Evolutionary conservation across 345 rosid genomes (phyloP).

Genomic region (Rhizophora apiculata): DNA sequence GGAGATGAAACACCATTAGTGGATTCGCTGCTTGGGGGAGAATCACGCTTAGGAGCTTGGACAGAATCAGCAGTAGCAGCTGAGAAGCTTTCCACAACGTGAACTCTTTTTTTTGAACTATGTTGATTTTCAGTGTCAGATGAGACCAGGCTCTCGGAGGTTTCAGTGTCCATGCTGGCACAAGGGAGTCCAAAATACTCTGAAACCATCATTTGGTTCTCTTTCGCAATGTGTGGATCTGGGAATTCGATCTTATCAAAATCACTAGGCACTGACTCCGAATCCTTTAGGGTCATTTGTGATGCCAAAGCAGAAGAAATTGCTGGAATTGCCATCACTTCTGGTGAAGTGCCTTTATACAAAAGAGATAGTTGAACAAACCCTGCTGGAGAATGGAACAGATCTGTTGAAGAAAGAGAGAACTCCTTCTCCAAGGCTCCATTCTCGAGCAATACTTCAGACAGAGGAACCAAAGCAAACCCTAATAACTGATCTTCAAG

Average conservation of each 20-base stretch:
- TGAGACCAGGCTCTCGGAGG: constrained; percentile 57
- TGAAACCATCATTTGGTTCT: constrained; percentile 92
- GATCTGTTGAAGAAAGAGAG: constrained; percentile 91
- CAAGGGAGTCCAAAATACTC: constrained; percentile 79
- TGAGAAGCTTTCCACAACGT: constrained; percentile 48
- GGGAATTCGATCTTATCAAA: constrained; percentile 92
- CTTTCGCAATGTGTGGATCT: constrained; percentile 86
- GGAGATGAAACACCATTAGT: constrained; percentile 77
- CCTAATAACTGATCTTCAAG: constrained; percentile 97
- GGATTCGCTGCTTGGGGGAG: constrained; percentile 78
- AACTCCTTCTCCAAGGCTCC: constrained; percentile 86
- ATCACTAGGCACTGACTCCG: constrained; percentile 48
- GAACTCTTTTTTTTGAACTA: constrained; percentile 42
- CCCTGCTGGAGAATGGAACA: constrained; percentile 96
- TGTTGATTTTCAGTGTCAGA: constrained; percentile 56
- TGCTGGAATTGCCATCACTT: constrained; percentile 70
- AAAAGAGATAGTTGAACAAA: constrained; percentile 82
- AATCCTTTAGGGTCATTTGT: constrained; percentile 42
- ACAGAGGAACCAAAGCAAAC: constrained; percentile 82
- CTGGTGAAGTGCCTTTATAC: constrained; percentile 79
- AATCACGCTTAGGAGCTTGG: constrained; percentile 62
- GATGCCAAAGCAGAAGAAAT: constrained; percentile 42
- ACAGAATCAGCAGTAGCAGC: constrained; percentile 41
- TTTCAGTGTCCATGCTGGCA: constrained; percentile 54
- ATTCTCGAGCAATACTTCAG: constrained; percentile 65